These are phyloP conservation scores for Andrographis paniculata DNA, from an alignment of 305 asterid species.

Conservation along the genomic window DNA sequence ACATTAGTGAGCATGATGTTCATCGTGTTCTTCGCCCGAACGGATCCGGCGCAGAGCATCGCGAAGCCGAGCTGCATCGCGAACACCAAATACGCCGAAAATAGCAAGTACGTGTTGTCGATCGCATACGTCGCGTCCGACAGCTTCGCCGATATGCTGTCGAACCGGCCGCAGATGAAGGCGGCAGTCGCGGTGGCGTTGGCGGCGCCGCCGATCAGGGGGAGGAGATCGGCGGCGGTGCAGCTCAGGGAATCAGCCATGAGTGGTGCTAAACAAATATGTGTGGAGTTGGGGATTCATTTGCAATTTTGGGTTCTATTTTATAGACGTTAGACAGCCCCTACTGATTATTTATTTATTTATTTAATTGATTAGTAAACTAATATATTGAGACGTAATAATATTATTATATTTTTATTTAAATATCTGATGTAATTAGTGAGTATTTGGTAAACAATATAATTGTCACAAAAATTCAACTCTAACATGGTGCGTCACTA, in stretches of 20 bases:
- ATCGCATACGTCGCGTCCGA: slow-evolving; percentile 17
- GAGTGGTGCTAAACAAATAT: neutral
- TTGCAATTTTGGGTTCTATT: no score
- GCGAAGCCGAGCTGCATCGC: slow-evolving; percentile 27
- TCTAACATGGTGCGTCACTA: no score
- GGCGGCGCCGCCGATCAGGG: slow-evolving; percentile 27
- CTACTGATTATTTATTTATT: no score
- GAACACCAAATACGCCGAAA: slow-evolving; percentile 24
- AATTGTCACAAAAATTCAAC: no score
- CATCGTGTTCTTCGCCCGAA: slow-evolving; percentile 24
- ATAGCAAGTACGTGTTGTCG: slow-evolving; percentile 22
- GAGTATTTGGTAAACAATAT: no score
- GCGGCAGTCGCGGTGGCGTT: slow-evolving; percentile 18
- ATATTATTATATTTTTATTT: no score
- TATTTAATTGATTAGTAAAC: no score
- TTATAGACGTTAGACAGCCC: no score
- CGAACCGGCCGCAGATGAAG: slow-evolving; percentile 17
- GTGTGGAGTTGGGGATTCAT: no score
- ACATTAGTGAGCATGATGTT: slow-evolving; percentile 27
- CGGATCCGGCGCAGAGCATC: slow-evolving; percentile 26
- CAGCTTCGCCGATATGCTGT: slow-evolving; percentile 8
- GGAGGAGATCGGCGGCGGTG: slow-evolving; percentile 27
- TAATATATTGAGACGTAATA: no score
- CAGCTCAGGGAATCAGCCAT: slow-evolving; percentile 18
- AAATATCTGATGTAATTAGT: no score